Conservation (phyloP, 345 rosid genomes). For the Eucalyptus regnans region DNA sequence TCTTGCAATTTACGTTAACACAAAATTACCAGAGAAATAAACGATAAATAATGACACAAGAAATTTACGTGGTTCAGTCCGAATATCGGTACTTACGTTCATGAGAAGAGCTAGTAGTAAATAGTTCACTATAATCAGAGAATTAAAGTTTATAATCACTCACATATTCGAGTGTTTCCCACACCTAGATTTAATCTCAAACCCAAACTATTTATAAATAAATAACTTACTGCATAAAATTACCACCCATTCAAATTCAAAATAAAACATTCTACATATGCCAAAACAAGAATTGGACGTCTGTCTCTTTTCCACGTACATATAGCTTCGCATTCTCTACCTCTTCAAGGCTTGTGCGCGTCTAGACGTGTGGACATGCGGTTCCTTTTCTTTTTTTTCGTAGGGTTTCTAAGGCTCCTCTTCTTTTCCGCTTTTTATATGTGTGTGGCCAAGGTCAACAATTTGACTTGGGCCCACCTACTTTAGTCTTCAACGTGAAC, state of each 20-base stretch:
- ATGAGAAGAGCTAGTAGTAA: accelerated
- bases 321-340: no score
- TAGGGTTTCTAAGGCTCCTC: no score
- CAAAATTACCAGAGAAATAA: no score
- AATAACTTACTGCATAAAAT: accelerated
- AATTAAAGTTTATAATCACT: accelerated
- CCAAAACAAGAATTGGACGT: accelerated
- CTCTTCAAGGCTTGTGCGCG: no score
- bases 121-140: accelerated
- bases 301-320: accelerated
- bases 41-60: accelerated
- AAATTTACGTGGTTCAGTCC: accelerated
- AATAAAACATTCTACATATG: accelerated
- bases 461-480: no score
- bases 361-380: accelerated
- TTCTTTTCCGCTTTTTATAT: no score
- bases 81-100: accelerated
- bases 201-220: no score
- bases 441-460: no score
- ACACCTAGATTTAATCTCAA: accelerated
- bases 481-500: no score
- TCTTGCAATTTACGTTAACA: accelerated
- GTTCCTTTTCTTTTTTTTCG: no score
- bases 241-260: accelerated
- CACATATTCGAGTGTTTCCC: accelerated